Percentiles rank a stretch among this genome's conserved stretches.
phyloP scores from a whole-genome alignment of 148 eudicot genomes.

The Amaranthus cruentus region DNA sequence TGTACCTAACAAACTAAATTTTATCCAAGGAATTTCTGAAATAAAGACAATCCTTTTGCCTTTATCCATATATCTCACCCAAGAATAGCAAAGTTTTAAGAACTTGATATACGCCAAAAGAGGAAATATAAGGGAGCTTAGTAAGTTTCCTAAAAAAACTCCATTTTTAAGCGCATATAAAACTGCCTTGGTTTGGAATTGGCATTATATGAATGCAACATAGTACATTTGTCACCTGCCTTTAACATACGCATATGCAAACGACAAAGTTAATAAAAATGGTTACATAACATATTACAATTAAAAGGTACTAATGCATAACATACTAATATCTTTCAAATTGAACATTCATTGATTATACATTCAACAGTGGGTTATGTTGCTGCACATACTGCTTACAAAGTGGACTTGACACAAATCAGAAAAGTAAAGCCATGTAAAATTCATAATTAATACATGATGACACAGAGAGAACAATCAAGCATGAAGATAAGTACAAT shows the following conservation, averaged over 20 bases:
- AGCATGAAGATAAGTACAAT: neutral
- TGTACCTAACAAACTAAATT: neutral
- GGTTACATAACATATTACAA: no score
- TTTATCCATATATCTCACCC: neutral
- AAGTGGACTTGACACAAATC: neutral
- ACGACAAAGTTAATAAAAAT: neutral
- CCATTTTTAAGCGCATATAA: neutral
- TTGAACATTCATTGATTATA: neutral
- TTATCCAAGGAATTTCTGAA: neutral
- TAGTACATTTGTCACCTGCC: neutral
- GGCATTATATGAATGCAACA: neutral
- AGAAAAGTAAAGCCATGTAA: neutral
- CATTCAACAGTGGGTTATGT: neutral
- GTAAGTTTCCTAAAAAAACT: neutral
- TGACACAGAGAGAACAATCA: neutral
- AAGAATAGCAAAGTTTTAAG: neutral
- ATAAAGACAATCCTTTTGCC: neutral
- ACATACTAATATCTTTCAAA: neutral
- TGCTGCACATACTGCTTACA: neutral
- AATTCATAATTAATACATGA: neutral
- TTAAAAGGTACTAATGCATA: neutral
- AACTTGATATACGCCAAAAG: neutral
- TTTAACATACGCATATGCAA: neutral
- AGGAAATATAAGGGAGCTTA: neutral
- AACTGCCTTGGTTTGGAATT: neutral